phyloP scores from a whole-genome alignment of 495 filamentous ascomycete species.

The Lindgomyces ingoldianus region DNA sequence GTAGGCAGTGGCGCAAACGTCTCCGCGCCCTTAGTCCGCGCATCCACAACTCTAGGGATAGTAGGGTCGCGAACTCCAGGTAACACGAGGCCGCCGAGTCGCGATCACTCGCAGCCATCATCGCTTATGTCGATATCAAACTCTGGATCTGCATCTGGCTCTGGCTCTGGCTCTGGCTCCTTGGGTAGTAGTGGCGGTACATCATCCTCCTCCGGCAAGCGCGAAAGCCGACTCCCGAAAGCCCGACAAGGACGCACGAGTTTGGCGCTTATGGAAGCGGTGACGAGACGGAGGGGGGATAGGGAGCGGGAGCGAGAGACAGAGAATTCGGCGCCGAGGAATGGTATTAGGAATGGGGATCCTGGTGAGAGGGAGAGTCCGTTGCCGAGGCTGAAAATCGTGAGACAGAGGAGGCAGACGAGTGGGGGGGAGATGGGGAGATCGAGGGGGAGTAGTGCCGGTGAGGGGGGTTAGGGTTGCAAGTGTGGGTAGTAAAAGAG shows the following conservation, averaged over 20 bases:
- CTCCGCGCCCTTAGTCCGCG: background rate
- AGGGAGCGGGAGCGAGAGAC: conserved; percentile 7
- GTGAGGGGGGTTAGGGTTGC: background rate
- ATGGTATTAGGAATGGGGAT: background rate
- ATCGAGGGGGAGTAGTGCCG: no score
- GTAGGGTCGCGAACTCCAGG: background rate
- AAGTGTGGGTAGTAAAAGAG: background rate
- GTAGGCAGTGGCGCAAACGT: background rate
- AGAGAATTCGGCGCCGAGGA: background rate
- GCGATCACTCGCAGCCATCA: conserved; percentile 6
- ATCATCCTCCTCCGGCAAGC: background rate
- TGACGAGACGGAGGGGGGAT: background rate
- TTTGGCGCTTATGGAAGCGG: conserved; percentile 9
- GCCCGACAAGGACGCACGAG: background rate
- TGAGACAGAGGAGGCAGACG: conserved; percentile 24
- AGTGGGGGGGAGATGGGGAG: conserved; percentile 25
- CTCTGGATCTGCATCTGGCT: background rate
- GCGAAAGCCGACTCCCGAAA: no score
- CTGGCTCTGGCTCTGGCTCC: background rate
- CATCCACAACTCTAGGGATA: background rate
- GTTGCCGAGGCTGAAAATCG: conserved; percentile 22
- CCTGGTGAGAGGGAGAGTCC: background rate
- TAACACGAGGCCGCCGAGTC: conserved; percentile 13
- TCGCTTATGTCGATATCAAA: background rate
- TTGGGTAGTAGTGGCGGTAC: no score